Evolutionary conservation across 768 basidiomycete species (phyloP), one percentile per base, ranked within the genome.

Genomic region (Suillus americanus): DNA sequence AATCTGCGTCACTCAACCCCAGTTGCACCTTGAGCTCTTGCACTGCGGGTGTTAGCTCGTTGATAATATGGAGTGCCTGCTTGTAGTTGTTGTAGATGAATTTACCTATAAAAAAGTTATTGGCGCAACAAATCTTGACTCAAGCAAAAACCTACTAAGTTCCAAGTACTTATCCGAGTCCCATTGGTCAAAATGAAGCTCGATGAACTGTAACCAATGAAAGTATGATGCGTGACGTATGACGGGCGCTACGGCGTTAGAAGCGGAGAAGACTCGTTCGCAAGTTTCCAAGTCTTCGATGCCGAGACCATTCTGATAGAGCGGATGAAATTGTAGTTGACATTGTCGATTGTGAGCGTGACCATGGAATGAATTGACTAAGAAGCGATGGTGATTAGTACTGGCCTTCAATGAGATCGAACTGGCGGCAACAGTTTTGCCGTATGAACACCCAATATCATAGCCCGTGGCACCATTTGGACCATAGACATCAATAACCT

Each of bases 381-480:
- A 64, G 40, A 65, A 62, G 1, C 60, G 63, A 55, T 62, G 62
- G 18, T 61, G 38, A 1, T 18, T 43, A 20, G 41, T 25, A 12
- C 57, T 50, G 23, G 67, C 66, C 45, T 66, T 43, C 3, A 3
- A 8, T 20, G 41, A 43, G 0, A 16, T 43, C 9, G 5, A 74
- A 28, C 67, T 71, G 2, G 37, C 37, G 2, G 28, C 16, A 1
- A 73, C 54, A 1, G 72, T 77, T 13, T 18, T 62, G 12, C 35
- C 20, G 33, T 73, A 75, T 0, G 53, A 64, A 61, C 76, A 77
- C 3, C 75, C 72, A 30, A 77, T 76, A 53, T 77, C 68, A 53
- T 76, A 75, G 4, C 69, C 71, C 14, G 68, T 23, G 12, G 66
- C 59, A 18, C 63, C 54, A 35, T 60, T 59, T 1, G 18, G 4